Evolutionary conservation across 2,329 filamentous ascomycete genomes (phyloP).

Genomic region (Amesomyces nigricolor): DNA sequence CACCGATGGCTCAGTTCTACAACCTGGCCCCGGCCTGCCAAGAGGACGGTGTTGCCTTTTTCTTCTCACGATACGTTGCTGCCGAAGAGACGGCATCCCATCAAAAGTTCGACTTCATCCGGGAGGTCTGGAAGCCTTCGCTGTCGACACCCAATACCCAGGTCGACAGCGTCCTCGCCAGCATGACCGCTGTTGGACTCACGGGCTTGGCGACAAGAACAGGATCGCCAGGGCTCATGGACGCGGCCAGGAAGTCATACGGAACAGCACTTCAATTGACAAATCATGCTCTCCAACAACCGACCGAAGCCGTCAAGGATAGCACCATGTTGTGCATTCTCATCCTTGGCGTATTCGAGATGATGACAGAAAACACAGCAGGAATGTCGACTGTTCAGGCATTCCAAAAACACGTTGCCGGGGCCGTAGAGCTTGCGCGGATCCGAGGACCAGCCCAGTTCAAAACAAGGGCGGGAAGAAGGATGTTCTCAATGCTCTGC

Average conservation of each 20-base stretch:
- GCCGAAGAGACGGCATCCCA: constrained; percentile 40
- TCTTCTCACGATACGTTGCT: constrained; percentile 48
- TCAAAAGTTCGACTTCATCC: constrained; percentile 49
- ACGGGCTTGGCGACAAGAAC: constrained; percentile 46
- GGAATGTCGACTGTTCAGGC: constrained; percentile 44
- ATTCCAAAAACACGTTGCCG: constrained; percentile 50
- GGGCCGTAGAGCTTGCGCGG: constrained; percentile 45
- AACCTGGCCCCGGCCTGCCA: constrained; percentile 34
- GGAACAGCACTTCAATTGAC: constrained; percentile 46
- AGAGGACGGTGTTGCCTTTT: constrained; percentile 43
- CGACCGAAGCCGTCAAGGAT: constrained; percentile 40
- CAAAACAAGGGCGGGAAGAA: constrained; percentile 38
- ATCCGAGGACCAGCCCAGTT: constrained; percentile 46
- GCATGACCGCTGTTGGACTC: constrained; percentile 51
- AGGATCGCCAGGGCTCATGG: constrained; percentile 38
- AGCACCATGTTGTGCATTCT: constrained; percentile 50
- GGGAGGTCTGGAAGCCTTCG: constrained; percentile 46
- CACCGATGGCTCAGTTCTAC: constrained; percentile 30
- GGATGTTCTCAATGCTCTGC: constrained; percentile 51
- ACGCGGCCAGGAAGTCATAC: constrained; percentile 46
- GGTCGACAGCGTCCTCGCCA: constrained; percentile 44
- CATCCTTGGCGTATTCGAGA: constrained; percentile 51
- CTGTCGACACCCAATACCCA: constrained; percentile 30
- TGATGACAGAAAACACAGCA: constrained; percentile 42
- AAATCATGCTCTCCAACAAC: constrained; percentile 44